A percentile compares a stretch with the other conserved stretches of the same genome.
phyloP scores from a whole-genome alignment of 495 filamentous ascomycete species.

The Penicillium roqueforti region DNA sequence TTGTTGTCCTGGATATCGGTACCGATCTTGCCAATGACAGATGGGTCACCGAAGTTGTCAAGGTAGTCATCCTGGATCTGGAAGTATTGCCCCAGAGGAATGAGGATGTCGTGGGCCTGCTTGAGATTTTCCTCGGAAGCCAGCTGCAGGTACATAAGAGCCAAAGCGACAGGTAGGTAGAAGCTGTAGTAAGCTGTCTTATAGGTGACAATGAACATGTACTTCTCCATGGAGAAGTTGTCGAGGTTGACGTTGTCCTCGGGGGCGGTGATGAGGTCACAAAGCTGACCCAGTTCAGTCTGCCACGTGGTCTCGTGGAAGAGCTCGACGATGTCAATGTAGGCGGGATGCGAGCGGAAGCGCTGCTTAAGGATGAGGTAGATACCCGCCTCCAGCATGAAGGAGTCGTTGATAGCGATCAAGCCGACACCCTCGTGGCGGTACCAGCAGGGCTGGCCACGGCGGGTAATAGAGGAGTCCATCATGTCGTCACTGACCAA shows the following conservation, averaged over 20 bases:
- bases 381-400: constrained; percentile 89
- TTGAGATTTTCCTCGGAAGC: constrained; percentile 82
- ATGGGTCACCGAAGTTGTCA: constrained; percentile 90
- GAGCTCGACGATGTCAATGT: constrained; percentile 86
- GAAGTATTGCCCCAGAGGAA: constrained; percentile 99
- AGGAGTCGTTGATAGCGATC: constrained; percentile 97
- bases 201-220: constrained; percentile 97
- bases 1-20: constrained; percentile 99
- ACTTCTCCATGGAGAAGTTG: constrained; percentile 93
- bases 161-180: constrained; percentile 94
- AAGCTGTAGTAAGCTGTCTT: constrained; percentile 99
- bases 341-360: constrained; percentile 79
- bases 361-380: constrained; percentile 89
- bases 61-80: constrained; percentile 98
- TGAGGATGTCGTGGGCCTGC: constrained; percentile 83
- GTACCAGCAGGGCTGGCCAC: constrained; percentile 95
- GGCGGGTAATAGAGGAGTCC: constrained; percentile 89
- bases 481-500: constrained; percentile 98
- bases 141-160: constrained; percentile 73
- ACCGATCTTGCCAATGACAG: constrained; percentile 96
- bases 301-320: constrained; percentile 93
- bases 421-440: constrained; percentile 78
- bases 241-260: constrained; percentile 82
- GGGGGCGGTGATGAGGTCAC: constrained; percentile 92
- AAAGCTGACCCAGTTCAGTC: constrained; percentile 90